These are phyloP conservation scores for Gaeumannomyces tritici DNA, from an alignment of 2,329 filamentous ascomycete species.

Conservation along the genomic window DNA sequence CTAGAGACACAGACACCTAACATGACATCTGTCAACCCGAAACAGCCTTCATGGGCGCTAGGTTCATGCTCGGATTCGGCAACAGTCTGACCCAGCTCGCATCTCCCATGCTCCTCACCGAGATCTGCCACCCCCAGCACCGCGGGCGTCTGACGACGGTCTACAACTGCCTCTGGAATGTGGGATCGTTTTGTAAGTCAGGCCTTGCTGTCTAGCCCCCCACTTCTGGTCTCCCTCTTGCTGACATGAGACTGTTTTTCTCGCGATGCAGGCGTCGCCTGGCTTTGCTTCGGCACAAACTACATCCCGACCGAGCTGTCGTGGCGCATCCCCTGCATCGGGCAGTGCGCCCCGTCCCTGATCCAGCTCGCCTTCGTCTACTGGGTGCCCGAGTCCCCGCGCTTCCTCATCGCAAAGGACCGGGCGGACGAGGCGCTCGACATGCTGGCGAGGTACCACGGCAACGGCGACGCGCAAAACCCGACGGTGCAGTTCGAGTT, in stretches of 20 bases:
- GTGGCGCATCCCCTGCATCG: conserved; percentile 10
- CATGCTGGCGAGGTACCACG: conserved; percentile 47
- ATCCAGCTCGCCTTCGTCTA: conserved; percentile 10
- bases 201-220: neutral
- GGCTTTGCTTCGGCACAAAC: conserved; percentile 10
- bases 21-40: neutral
- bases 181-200: conserved; percentile 1
- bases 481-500: conserved; percentile 48
- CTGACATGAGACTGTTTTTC: conserved; percentile 26
- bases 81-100: conserved; percentile 12
- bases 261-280: conserved; percentile 14
- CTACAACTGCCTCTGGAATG: conserved; percentile 6
- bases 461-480: conserved; percentile 40
- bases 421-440: conserved; percentile 38
- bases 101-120: conserved; percentile 31
- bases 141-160: conserved; percentile 19
- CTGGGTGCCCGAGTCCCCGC: conserved; percentile 38
- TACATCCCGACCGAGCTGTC: conserved; percentile 8
- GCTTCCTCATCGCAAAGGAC: conserved; percentile 24
- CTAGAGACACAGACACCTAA: neutral
- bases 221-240: neutral
- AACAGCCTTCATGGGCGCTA: conserved; percentile 40
- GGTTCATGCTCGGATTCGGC: conserved; percentile 4
- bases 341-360: conserved; percentile 10
- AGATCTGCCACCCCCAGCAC: conserved; percentile 22